These are phyloP conservation scores for Fonsecaea erecta DNA, from an alignment of 2,329 filamentous ascomycete genomes.

Conservation along the genomic window DNA sequence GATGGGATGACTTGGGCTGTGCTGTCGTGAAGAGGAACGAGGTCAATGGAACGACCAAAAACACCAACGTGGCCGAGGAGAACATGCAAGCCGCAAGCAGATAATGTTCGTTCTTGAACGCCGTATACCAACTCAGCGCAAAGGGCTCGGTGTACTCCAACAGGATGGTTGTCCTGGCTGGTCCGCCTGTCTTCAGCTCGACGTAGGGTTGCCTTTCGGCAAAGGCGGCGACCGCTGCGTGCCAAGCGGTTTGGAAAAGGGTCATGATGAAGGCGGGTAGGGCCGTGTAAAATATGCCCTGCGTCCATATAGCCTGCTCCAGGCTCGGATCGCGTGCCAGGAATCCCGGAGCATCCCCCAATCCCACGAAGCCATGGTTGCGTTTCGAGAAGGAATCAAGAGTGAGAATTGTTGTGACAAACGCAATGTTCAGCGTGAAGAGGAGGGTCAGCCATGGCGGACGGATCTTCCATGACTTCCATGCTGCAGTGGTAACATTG, in stretches of 20 bases:
- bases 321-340: not conserved
- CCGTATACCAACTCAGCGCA: not conserved
- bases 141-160: slow-evolving; percentile 9
- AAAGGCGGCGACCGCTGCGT: not conserved
- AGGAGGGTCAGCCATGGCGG: not conserved
- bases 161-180: not conserved
- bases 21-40: slow-evolving; percentile 11
- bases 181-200: not conserved
- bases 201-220: not conserved
- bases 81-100: slow-evolving; percentile 8
- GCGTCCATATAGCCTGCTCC: not conserved
- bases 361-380: not conserved
- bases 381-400: not conserved
- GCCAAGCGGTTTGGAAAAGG: not conserved
- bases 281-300: slow-evolving; percentile 1
- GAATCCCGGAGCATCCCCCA: not conserved
- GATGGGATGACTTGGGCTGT: not conserved
- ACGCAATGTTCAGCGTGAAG: not conserved
- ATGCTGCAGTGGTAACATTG: too few species aligned
- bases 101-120: slow-evolving; percentile 2
- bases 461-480: slow-evolving; percentile 1
- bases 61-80: not conserved
- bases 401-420: not conserved
- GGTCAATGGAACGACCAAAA: slow-evolving; percentile 9
- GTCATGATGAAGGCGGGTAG: not conserved